Base-by-base conservation (phyloP, 164 flowering plant species). In the Sedum album region DNA sequence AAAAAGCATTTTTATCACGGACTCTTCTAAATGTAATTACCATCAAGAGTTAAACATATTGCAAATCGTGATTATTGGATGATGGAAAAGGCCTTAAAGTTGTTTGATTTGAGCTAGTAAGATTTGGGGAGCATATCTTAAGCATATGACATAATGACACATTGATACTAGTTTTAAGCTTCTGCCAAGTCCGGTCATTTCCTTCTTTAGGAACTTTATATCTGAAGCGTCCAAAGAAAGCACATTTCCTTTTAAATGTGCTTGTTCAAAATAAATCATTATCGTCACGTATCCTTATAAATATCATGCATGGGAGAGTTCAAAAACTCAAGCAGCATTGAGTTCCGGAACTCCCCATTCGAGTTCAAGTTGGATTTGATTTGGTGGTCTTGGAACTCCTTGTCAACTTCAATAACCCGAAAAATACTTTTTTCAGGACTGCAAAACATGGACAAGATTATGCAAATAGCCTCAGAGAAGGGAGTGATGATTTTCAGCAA, bases 401-500 rank as follows among this genome's bases (percentile, higher is more conserved):
- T 55, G 55, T 31, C 46, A 4, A 23, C 21, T 28, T 57, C 62
- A 11, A 10, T 30, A 28, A 26, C 36, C 35, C 6, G 4, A 23
- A 6, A n/a, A 4, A 65, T 15, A 44, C 48, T 15, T 44, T 44
- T 2, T 44, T 65, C 46, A 36, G 46, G 42, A 36, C 44, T 33
- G 30, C 42, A 18, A 23, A 64, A 20, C 28, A 28, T 86, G 90
- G 90, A 86, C 33, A 86, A 81, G 75, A 81, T 86, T 70, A 69
- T 25, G 68, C 73, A 76, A 68, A 36, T 89, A 78, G 76, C 82
- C 0, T 75, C 86, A 23, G 87, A 83, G 73, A 83, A 80, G 49
- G 90, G 88, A 0, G 84, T 91, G 31, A 84, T 89, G 76, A 83
- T 91, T 11, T 91, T 91, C 82, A 88, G 89, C 82, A 88, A 81